A percentile compares a stretch with the other conserved stretches of the same genome.
Evolutionary conservation across 1,139 yeast genomes (phyloP).

Genomic region (Eremothecium sinecaudum): DNA sequence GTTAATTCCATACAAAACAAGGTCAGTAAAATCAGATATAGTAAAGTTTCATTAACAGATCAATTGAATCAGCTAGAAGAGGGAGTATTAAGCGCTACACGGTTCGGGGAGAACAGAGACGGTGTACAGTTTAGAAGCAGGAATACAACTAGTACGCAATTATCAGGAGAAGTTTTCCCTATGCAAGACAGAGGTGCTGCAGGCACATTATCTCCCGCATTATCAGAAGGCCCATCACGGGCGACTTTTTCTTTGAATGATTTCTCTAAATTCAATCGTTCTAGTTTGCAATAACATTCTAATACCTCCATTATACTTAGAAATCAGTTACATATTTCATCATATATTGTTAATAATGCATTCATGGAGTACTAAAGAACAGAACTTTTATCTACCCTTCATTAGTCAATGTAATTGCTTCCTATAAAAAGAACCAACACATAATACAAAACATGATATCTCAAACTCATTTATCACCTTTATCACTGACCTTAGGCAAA

Average conservation of each 20-base stretch:
- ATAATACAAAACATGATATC: too few relatives aligned
- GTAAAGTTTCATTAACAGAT: slow-evolving; percentile 9
- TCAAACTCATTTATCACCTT: slow-evolving; percentile 8
- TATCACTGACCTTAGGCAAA: slow-evolving; percentile 39
- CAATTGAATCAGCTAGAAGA: slow-evolving; percentile 19
- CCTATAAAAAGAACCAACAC: too few relatives aligned
- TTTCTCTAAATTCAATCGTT: slow-evolving; percentile 20
- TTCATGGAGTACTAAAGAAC: too few relatives aligned
- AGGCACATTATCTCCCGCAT: slow-evolving; percentile 7
- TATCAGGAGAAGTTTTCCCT: slow-evolving; percentile 6
- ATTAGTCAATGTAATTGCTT: too few relatives aligned
- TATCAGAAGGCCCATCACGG: slow-evolving; percentile 12
- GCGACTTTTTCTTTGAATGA: slow-evolving; percentile 27
- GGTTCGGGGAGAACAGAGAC: slow-evolving; percentile 11
- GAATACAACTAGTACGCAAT: slow-evolving; percentile 20
- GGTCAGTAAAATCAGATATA: slow-evolving; percentile 9
- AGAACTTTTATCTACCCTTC: too few relatives aligned
- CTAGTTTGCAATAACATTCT: too few relatives aligned
- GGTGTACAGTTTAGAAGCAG: slow-evolving; percentile 22
- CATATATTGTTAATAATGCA: too few relatives aligned
- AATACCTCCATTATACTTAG: too few relatives aligned
- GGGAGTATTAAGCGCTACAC: slow-evolving; percentile 13
- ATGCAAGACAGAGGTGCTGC: slow-evolving; percentile 4
- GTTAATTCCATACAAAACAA: slow-evolving; percentile 8
- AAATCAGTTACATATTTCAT: too few relatives aligned